Conservation (phyloP, 495 filamentous ascomycete species). For the Talaromyces liani region DNA sequence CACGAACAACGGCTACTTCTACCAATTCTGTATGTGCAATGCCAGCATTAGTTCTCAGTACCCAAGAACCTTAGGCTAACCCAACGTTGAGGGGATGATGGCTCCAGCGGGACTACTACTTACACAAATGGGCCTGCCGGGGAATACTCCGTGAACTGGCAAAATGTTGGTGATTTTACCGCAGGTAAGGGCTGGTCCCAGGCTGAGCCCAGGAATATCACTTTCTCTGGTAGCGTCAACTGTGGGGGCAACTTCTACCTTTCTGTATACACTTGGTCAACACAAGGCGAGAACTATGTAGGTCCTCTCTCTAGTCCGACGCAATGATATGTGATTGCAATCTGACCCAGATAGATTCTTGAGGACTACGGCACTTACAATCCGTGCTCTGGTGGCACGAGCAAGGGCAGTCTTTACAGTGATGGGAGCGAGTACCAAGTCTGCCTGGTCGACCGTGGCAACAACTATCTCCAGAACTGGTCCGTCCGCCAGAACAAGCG, state of each 20-base stretch:
- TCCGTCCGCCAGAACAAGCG: slow-evolving; percentile 49
- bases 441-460: too few species aligned
- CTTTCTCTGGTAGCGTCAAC: slow-evolving; percentile 45
- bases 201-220: slow-evolving; percentile 34
- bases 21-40: slow-evolving; percentile 12
- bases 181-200: slow-evolving; percentile 52
- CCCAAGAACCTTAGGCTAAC: neutral
- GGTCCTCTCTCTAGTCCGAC: too few species aligned
- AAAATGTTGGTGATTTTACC: slow-evolving; percentile 49
- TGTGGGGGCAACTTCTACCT: slow-evolving; percentile 55
- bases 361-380: slow-evolving; percentile 48
- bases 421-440: too few species aligned
- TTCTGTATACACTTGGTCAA: slow-evolving; percentile 57
- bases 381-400: slow-evolving; percentile 23
- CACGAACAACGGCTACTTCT: slow-evolving; percentile 53
- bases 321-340: too few species aligned
- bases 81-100: neutral
- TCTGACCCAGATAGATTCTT: slow-evolving; percentile 26
- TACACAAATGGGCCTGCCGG: slow-evolving; percentile 49
- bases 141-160: slow-evolving; percentile 50
- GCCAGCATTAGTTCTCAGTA: neutral
- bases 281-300: neutral
- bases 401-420: too few species aligned
- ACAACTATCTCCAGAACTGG: slow-evolving; percentile 42
- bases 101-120: slow-evolving; percentile 15